Evolutionary conservation across 768 basidiomycete species (phyloP).

Genomic region (Paxillus involutus): DNA sequence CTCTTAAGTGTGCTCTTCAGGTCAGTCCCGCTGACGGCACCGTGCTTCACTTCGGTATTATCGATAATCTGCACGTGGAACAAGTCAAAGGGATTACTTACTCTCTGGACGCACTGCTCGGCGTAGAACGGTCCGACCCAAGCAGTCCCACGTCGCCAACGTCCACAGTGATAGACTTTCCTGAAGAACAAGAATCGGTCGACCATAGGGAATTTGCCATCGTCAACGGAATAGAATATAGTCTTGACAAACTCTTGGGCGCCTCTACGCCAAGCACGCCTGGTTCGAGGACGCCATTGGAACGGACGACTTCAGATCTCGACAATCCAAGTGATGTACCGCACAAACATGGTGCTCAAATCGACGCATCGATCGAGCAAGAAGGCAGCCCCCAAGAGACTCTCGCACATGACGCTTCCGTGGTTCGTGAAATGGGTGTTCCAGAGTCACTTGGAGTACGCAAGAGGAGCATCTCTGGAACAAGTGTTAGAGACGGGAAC

Average conservation of each 20-base stretch:
- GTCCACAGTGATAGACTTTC: constrained; percentile 42
- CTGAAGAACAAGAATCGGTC: constrained; percentile 51
- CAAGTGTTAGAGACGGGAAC: constrained; percentile 69
- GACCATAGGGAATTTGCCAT: constrained; percentile 91
- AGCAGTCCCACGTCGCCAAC: constrained; percentile 43
- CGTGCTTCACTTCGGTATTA: constrained; percentile 88
- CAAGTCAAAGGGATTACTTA: constrained; percentile 99
- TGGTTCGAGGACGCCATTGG: constrained; percentile 34
- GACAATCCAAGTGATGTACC: constrained; percentile 30
- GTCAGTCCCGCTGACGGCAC: constrained; percentile 95
- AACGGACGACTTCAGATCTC: constrained; percentile 16
- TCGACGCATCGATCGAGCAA: constrained; percentile 76
- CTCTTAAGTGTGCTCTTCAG: constrained; percentile 34
- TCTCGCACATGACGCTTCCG: constrained; percentile 64
- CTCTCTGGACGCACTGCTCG: constrained; percentile 90
- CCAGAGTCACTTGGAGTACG: constrained; percentile 35
- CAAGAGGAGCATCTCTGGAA: constrained; percentile 40
- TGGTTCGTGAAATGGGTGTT: constrained; percentile 72
- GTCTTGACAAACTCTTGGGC: constrained; percentile 84
- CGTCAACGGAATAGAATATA: constrained; percentile 97
- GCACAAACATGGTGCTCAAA: constrained; percentile 62
- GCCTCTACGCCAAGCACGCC: constrained; percentile 40
- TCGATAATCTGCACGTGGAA: constrained; percentile 78
- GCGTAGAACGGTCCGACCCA: constrained; percentile 53
- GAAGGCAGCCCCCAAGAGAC: constrained; percentile 52